These are phyloP conservation scores for Ogataea saltuana DNA, from an alignment of 805 yeast species.

Conservation along the genomic window DNA sequence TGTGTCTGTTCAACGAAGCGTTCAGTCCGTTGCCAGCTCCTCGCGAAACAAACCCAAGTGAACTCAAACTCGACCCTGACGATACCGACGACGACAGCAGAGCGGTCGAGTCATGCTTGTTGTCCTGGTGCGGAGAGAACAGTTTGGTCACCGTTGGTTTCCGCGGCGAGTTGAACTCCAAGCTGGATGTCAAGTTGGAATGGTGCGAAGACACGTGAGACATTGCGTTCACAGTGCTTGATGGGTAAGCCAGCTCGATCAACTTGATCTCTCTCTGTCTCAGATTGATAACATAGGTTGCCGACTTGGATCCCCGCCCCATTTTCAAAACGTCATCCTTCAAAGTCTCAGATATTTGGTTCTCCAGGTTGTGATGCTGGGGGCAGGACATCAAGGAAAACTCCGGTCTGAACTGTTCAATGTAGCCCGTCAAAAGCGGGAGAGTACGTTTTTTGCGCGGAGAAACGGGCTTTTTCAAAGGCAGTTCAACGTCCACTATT, in stretches of 20 bases:
- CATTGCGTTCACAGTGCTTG: not conserved
- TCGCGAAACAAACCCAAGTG: not conserved
- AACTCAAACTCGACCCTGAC: slow-evolving; percentile 11
- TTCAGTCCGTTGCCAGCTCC: not conserved
- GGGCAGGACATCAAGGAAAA: slow-evolving; percentile 54
- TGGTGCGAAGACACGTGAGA: not conserved
- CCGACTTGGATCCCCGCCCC: slow-evolving; percentile 20
- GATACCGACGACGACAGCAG: slow-evolving; percentile 13
- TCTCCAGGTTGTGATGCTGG: slow-evolving; percentile 44
- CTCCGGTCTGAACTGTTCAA: slow-evolving; percentile 54
- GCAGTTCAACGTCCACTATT: slow-evolving; percentile 5
- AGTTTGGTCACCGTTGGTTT: slow-evolving; percentile 19
- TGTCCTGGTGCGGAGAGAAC: slow-evolving; percentile 16
- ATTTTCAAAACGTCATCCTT: slow-evolving; percentile 42
- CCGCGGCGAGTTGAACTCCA: slow-evolving; percentile 3
- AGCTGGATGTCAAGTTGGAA: slow-evolving; percentile 9
- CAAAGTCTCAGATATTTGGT: slow-evolving; percentile 45
- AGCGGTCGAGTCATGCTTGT: slow-evolving; percentile 12
- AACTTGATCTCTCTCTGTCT: slow-evolving; percentile 30
- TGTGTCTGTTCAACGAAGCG: not conserved
- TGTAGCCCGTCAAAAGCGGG: slow-evolving; percentile 38
- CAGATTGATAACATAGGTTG: slow-evolving; percentile 27
- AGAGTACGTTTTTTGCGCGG: slow-evolving; percentile 11
- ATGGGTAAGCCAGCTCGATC: slow-evolving; percentile 21
- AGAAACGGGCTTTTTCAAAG: not conserved